phyloP scores from a whole-genome alignment of 2,329 filamentous ascomycete genomes.

The Orbilia quercus region DNA sequence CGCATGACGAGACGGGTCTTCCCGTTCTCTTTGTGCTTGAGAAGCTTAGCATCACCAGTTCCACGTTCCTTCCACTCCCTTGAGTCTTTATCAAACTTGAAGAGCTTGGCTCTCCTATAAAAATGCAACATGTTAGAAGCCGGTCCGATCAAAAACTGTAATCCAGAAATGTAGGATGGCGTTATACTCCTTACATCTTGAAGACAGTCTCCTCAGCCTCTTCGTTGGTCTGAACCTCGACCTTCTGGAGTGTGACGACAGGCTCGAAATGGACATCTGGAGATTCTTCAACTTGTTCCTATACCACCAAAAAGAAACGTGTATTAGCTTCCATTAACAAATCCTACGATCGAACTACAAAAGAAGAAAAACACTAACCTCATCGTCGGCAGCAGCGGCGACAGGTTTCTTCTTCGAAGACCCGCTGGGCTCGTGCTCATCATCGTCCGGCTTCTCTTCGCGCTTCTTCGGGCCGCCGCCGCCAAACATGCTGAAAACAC shows the following conservation, averaged over 20 bases:
- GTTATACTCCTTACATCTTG: slow-evolving; percentile 76
- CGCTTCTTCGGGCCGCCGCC: slow-evolving; percentile 97
- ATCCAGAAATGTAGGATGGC: slow-evolving; percentile 15
- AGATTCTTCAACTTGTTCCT: slow-evolving; percentile 83
- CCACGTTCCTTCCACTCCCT: slow-evolving; percentile 99
- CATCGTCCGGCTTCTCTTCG: slow-evolving; percentile 83
- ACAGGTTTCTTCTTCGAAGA: slow-evolving; percentile 69
- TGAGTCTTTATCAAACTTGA: slow-evolving; percentile 92
- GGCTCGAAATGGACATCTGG: slow-evolving; percentile 97
- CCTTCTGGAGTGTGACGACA: slow-evolving; percentile 93
- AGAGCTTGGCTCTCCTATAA: slow-evolving; percentile 88
- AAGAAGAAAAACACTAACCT: slow-evolving; percentile 60
- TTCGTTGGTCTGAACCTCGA: slow-evolving; percentile 97
- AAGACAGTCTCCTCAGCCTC: slow-evolving; percentile 96
- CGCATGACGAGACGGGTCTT: slow-evolving; percentile 99
- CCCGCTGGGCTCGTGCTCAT: slow-evolving; percentile 68
- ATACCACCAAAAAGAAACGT: neutral
- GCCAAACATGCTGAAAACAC: slow-evolving; percentile 97
- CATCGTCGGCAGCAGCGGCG: slow-evolving; percentile 65
- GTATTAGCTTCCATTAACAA: slow-evolving; percentile 6
- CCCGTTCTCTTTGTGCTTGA: slow-evolving; percentile 98
- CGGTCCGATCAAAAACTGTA: neutral
- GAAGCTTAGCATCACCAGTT: slow-evolving; percentile 91
- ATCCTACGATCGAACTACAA: slow-evolving; percentile 36
- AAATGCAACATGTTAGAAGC: neutral